Percentiles rank a stretch among this genome's conserved stretches.
Evolutionary conservation across 306 rosid genomes (phyloP).

Genomic region (Pterocarpus macrocarpus): DNA sequence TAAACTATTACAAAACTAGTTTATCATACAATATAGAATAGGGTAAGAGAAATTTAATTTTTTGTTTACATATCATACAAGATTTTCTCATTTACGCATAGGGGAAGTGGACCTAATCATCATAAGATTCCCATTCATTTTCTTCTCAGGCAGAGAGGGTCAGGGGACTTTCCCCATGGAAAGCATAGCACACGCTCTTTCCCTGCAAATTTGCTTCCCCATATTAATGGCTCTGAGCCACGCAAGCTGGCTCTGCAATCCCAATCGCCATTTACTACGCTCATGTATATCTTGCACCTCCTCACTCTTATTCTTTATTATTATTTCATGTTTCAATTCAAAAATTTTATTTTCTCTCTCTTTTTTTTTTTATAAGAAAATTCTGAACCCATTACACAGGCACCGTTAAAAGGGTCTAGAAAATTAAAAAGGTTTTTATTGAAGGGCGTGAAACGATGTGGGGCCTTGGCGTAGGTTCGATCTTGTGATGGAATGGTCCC

Average conservation of each 20-base stretch:
- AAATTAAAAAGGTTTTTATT: slow-evolving; percentile 2
- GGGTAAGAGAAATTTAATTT: no score
- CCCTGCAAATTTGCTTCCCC: slow-evolving; percentile 47
- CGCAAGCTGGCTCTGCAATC: slow-evolving; percentile 59
- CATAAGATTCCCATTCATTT: slow-evolving; percentile 38
- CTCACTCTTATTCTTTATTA: background rate
- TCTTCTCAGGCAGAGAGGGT: slow-evolving; percentile 1
- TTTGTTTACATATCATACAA: no score
- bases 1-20: no score
- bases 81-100: no score
- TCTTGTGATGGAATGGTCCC: slow-evolving; percentile 40
- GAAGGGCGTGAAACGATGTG: slow-evolving; percentile 42
- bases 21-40: no score
- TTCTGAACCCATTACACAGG: background rate
- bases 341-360: no score
- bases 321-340: background rate
- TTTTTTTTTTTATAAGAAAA: background rate
- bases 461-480: slow-evolving; percentile 37
- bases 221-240: slow-evolving; percentile 55
- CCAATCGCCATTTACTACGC: slow-evolving; percentile 55
- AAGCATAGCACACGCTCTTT: slow-evolving; percentile 42
- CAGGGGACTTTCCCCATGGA: background rate
- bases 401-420: background rate
- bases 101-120: slow-evolving; percentile 13
- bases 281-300: slow-evolving; percentile 55